Evolutionary conservation across 805 yeast genomes (phyloP).

Genomic region (Metschnikowia kofuensis): DNA sequence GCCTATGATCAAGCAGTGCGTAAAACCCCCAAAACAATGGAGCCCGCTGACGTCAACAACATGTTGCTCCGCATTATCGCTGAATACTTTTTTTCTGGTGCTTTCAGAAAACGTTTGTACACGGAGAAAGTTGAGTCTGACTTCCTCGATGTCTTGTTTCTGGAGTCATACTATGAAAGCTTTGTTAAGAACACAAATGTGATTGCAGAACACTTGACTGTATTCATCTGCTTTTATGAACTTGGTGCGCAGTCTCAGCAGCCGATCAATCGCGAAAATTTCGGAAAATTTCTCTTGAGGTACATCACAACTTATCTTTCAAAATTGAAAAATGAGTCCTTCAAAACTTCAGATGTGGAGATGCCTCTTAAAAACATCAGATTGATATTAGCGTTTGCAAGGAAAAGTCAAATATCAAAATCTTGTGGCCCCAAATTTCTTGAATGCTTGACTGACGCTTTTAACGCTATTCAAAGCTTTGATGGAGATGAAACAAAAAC

Average conservation of each 20-base stretch:
- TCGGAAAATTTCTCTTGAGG: conserved; percentile 9
- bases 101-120: conserved; percentile 19
- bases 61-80: conserved; percentile 38
- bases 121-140: conserved; percentile 16
- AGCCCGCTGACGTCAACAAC: conserved; percentile 17
- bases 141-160: conserved; percentile 26
- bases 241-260: conserved; percentile 8
- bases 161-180: conserved; percentile 10
- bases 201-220: conserved; percentile 14
- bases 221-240: conserved; percentile 15
- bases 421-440: background rate
- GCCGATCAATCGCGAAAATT: background rate
- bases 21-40: conserved; percentile 1
- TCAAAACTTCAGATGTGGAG: conserved; percentile 5
- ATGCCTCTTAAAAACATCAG: conserved; percentile 12
- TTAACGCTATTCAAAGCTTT: conserved; percentile 8
- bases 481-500: conserved; percentile 12
- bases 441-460: conserved; percentile 5
- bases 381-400: conserved; percentile 15
- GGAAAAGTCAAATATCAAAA: conserved; percentile 3
- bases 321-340: background rate
- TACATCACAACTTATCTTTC: conserved; percentile 9
- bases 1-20: conserved; percentile 12
- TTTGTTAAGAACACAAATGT: conserved; percentile 6
- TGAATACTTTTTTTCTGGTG: conserved; percentile 41